A percentile compares a stretch with the other conserved stretches of the same genome.
These are phyloP conservation scores for Phaeosphaeriaceae sp. DNA, from an alignment of 2,329 filamentous ascomycete species.

Conservation along the genomic window DNA sequence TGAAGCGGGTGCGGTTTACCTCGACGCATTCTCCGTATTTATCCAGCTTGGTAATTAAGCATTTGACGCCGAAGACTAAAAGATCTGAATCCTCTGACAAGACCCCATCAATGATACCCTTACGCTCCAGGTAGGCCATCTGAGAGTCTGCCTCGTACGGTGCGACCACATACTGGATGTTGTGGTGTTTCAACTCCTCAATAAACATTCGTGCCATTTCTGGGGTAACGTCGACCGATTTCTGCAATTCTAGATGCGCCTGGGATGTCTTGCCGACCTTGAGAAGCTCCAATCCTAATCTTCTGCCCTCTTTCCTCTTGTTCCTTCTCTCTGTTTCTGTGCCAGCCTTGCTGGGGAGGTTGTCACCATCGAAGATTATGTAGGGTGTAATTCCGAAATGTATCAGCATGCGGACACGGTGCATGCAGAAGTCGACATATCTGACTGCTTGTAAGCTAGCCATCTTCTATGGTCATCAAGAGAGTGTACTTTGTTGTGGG, in stretches of 20 bases:
- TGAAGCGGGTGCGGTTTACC: constrained; percentile 88
- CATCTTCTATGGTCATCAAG: not conserved
- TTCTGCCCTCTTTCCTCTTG: constrained; percentile 77
- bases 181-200: constrained; percentile 82
- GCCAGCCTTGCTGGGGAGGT: constrained; percentile 87
- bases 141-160: constrained; percentile 99
- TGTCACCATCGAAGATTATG: constrained; percentile 94
- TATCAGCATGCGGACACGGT: constrained; percentile 89
- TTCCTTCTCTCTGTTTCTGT: constrained; percentile 82
- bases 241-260: constrained; percentile 87
- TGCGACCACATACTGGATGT: constrained; percentile 87
- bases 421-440: constrained; percentile 88
- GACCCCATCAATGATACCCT: constrained; percentile 84
- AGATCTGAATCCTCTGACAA: constrained; percentile 96
- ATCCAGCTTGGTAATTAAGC: constrained; percentile 90
- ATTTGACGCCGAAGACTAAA: constrained; percentile 90
- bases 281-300: constrained; percentile 77
- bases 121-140: constrained; percentile 87
- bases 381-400: constrained; percentile 96
- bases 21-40: constrained; percentile 93
- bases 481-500: constrained; percentile 79
- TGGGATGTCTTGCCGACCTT: constrained; percentile 80
- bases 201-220: constrained; percentile 94
- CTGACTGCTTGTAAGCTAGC: constrained; percentile 53
- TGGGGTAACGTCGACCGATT: constrained; percentile 93